phyloP scores from a whole-genome alignment of 2,329 filamentous ascomycete species.

The Leptosphaerulina australis region DNA sequence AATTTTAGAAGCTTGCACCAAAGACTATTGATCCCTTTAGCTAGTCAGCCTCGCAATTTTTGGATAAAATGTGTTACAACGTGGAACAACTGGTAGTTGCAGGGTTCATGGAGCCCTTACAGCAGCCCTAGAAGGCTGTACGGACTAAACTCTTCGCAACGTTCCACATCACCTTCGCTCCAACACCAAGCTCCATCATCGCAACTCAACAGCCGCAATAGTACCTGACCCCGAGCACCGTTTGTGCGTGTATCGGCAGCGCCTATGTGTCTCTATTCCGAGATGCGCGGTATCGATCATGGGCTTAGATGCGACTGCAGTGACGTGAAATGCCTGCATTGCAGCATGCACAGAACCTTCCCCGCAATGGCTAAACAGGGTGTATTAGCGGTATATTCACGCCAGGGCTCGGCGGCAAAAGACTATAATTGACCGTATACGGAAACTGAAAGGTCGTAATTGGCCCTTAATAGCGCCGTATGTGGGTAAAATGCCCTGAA shows the following conservation, averaged over 20 bases:
- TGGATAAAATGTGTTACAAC: constrained; percentile 9
- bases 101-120: constrained; percentile 26
- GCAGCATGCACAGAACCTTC: constrained; percentile 27
- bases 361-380: constrained; percentile 23
- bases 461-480: constrained; percentile 32
- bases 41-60: constrained; percentile 43
- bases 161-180: constrained; percentile 20
- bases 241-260: constrained; percentile 18
- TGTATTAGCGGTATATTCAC: constrained; percentile 32
- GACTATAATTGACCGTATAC: constrained; percentile 20
- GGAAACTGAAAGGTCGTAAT: constrained; percentile 16
- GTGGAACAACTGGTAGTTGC: constrained; percentile 38
- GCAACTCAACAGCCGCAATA: constrained; percentile 7
- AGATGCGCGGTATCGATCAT: constrained; percentile 32
- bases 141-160: constrained; percentile 18
- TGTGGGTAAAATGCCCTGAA: constrained; percentile 6
- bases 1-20: constrained; percentile 3
- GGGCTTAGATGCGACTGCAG: constrained; percentile 37
- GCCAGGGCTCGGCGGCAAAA: constrained; percentile 35
- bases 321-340: constrained; percentile 37
- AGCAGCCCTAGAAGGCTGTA: constrained; percentile 30
- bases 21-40: constrained; percentile 15
- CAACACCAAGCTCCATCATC: constrained; percentile 6
- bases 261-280: constrained; percentile 20
- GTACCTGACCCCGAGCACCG: constrained; percentile 1